Evolutionary conservation across 1,139 yeast genomes (phyloP).

Genomic region (Spathaspora sp.): DNA sequence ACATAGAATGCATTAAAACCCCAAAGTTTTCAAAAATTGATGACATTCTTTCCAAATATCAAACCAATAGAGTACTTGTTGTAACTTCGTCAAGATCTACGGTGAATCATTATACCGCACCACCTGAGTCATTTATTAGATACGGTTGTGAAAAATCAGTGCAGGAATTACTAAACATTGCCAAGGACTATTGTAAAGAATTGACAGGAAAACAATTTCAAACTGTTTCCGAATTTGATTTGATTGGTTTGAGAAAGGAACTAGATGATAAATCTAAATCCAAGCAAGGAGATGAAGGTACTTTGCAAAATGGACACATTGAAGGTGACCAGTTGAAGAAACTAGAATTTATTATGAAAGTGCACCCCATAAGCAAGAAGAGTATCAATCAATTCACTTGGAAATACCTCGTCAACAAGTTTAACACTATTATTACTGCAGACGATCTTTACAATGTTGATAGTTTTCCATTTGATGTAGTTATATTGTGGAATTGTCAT

Average conservation of each 20-base stretch:
- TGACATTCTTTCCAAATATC: neutral
- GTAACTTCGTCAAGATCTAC: conserved; percentile 1
- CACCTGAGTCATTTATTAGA: conserved; percentile 1
- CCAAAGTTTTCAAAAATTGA: conserved; percentile 1
- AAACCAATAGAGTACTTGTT: neutral
- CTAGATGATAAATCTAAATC: neutral
- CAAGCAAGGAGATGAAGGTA: neutral
- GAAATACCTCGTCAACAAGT: conserved; percentile 4
- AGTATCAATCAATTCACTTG: neutral
- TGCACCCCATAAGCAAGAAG: neutral
- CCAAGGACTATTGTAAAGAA: conserved; percentile 1
- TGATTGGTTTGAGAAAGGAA: neutral
- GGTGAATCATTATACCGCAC: neutral
- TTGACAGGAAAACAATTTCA: conserved; percentile 2
- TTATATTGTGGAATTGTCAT: conserved; percentile 6
- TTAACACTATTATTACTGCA: neutral
- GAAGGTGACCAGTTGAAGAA: no score
- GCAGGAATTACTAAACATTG: conserved; percentile 1
- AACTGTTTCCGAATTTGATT: conserved; percentile 2
- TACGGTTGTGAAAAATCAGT: conserved; percentile 7
- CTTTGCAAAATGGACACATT: neutral
- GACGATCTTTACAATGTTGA: conserved; percentile 1
- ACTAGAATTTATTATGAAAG: neutral
- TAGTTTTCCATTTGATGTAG: neutral
- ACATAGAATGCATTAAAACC: neutral